Evolutionary conservation across 225 moss, liverwort and hornwort genomes (phyloP).

Genomic region (Pleurozium schreberi): DNA sequence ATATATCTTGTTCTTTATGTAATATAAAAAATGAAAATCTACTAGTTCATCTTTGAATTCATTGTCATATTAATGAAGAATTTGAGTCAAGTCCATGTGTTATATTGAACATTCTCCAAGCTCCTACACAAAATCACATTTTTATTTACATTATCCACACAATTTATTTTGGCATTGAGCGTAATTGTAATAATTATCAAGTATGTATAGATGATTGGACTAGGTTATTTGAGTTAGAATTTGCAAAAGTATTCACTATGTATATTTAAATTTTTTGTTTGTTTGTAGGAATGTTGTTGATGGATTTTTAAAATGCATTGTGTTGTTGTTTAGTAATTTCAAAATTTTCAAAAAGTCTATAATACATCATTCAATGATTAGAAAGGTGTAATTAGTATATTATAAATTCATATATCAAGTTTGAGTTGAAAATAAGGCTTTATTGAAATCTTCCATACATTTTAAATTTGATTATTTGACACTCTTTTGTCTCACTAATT

Average conservation of each 20-base stretch:
- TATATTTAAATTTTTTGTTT: too few relatives aligned
- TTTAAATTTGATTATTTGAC: neutral
- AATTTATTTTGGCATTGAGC: neutral
- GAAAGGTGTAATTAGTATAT: neutral
- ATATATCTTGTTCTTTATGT: neutral
- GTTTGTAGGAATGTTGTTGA: accelerated
- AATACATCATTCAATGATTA: neutral
- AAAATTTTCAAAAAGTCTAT: neutral
- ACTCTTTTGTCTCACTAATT: neutral
- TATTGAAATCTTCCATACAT: neutral
- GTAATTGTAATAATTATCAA: neutral
- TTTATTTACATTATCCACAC: accelerated
- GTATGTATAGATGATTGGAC: neutral
- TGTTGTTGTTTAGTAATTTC: neutral
- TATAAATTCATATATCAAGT: neutral
- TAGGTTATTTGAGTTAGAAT: neutral
- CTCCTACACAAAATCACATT: accelerated
- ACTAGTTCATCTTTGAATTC: neutral
- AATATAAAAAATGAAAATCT: neutral
- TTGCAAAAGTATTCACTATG: too few relatives aligned
- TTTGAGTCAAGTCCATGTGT: neutral
- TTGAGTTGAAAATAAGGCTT: neutral
- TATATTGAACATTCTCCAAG: neutral
- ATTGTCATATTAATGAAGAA: neutral
- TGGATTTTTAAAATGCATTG: neutral